These are phyloP conservation scores for Yamadazyma dendronema DNA, from an alignment of 1,139 yeast species.

Conservation along the genomic window DNA sequence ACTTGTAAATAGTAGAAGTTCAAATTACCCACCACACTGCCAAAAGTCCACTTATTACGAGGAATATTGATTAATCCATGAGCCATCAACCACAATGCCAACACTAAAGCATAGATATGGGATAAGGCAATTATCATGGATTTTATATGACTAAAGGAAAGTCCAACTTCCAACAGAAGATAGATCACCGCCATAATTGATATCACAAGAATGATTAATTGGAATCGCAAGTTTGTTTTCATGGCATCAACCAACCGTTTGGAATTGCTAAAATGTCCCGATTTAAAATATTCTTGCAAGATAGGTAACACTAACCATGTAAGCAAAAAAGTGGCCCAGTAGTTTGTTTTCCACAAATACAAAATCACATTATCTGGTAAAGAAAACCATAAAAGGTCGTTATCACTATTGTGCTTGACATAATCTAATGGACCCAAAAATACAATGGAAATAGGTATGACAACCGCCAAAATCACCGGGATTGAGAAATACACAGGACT, in stretches of 20 bases:
- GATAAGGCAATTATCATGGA: slow-evolving; percentile 72
- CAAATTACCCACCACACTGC: slow-evolving; percentile 38
- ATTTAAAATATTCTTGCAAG: slow-evolving; percentile 67
- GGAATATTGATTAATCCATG: slow-evolving; percentile 77
- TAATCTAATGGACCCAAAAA: slow-evolving; percentile 43
- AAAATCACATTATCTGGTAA: slow-evolving; percentile 47
- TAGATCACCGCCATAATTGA: slow-evolving; percentile 59
- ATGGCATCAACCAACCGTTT: slow-evolving; percentile 56
- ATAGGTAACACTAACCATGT: slow-evolving; percentile 77
- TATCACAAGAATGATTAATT: slow-evolving; percentile 52
- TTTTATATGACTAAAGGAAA: slow-evolving; percentile 57
- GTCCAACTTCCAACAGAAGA: slow-evolving; percentile 59
- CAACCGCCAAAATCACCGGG: slow-evolving; percentile 40
- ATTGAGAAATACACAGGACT: slow-evolving; percentile 35
- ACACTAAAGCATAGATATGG: slow-evolving; percentile 72
- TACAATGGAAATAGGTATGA: slow-evolving; percentile 42
- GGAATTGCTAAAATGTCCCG: slow-evolving; percentile 58
- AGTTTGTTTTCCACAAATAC: slow-evolving; percentile 66
- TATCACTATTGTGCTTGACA: slow-evolving; percentile 23
- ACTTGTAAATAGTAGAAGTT: slow-evolving; percentile 51
- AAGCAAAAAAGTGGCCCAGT: slow-evolving; percentile 75
- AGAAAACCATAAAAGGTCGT: slow-evolving; percentile 21
- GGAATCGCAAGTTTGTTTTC: slow-evolving; percentile 57
- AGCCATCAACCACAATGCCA: slow-evolving; percentile 84
- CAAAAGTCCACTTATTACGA: slow-evolving; percentile 52